Evolutionary conservation across 139 green algal genomes (phyloP).

Genomic region (Closterium sp.): DNA sequence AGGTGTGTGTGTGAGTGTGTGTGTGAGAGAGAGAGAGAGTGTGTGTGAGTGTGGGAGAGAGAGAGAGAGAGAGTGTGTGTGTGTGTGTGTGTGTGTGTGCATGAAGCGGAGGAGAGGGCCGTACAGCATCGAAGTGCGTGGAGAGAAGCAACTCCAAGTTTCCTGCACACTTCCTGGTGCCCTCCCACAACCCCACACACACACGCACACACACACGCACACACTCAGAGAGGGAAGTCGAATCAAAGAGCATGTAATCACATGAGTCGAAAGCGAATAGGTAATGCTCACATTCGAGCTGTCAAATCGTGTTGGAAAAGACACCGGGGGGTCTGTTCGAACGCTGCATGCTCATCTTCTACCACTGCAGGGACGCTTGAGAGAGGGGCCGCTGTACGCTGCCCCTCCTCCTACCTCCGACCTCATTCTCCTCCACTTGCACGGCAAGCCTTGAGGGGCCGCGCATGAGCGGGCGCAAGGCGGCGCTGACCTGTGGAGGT

Average conservation of each 20-base stretch:
- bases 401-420: too few species aligned
- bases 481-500: neutral
- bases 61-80: neutral
- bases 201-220: neutral
- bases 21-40: neutral
- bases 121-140: neutral
- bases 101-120: neutral
- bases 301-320: too few species aligned
- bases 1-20: neutral
- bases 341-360: too few species aligned
- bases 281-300: too few species aligned
- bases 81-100: neutral
- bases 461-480: neutral
- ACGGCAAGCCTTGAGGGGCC: too few species aligned
- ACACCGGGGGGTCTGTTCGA: too few species aligned
- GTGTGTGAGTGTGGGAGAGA: slow-evolving; percentile 8
- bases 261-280: neutral
- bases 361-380: too few species aligned
- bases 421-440: too few species aligned
- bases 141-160: neutral
- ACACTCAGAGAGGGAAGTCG: neutral
- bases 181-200: neutral
- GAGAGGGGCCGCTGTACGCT: too few species aligned
- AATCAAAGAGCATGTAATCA: neutral
- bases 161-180: neutral